A percentile compares a stretch with the other conserved stretches of the same genome.
phyloP scores from a whole-genome alignment of 352 stramenopile species.

The Thalassiosira livingstoniorum region DNA sequence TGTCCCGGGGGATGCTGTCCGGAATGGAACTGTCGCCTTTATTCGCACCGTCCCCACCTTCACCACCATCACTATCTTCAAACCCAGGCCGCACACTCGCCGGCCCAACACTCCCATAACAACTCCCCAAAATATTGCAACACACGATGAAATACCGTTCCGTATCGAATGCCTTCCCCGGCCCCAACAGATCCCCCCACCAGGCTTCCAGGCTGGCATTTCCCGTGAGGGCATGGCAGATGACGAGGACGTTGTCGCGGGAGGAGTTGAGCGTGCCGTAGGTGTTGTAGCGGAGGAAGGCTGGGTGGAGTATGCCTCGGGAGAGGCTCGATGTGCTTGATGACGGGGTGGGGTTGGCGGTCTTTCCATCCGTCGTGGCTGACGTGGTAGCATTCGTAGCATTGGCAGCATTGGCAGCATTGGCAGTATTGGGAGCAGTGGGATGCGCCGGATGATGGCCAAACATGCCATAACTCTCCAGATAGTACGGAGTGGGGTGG shows the following conservation, averaged over 20 bases:
- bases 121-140: constrained; percentile 94
- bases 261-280: constrained; percentile 91
- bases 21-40: background rate
- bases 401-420: constrained; percentile 32
- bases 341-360: constrained; percentile 71
- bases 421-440: background rate
- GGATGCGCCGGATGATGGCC: constrained; percentile 14
- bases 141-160: constrained; percentile 97
- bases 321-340: constrained; percentile 84
- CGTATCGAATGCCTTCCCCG: constrained; percentile 91
- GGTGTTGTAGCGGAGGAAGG: constrained; percentile 89
- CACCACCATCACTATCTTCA: constrained; percentile 59
- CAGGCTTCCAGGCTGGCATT: constrained; percentile 93
- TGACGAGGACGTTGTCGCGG: constrained; percentile 91
- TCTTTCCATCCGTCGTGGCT: constrained; percentile 70
- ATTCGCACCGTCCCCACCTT: background rate
- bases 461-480: constrained; percentile 70
- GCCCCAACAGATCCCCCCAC: constrained; percentile 92
- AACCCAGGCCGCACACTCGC: constrained; percentile 50
- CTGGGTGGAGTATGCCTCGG: constrained; percentile 45
- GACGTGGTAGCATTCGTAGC: constrained; percentile 73
- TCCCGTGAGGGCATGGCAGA: constrained; percentile 95
- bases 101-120: constrained; percentile 93
- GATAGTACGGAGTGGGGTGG: constrained; percentile 64
- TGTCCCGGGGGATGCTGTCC: constrained; percentile 40